Evolutionary conservation across 2,329 filamentous ascomycete genomes (phyloP).

Genomic region (Fusarium odoratissimum): DNA sequence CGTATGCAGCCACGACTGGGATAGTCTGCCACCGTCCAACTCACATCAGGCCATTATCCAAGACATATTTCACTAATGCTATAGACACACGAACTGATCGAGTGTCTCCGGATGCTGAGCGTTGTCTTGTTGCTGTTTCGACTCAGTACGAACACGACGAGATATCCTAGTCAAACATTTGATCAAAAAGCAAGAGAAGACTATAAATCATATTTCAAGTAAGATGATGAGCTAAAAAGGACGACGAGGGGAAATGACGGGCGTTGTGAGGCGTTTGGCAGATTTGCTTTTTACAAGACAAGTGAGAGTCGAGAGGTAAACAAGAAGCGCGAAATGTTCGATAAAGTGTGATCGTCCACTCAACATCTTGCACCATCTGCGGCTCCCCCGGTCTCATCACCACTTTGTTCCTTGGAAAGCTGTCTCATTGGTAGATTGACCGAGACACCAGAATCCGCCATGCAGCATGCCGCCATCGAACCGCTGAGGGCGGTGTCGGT

Average conservation of each 20-base stretch:
- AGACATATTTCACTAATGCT: slow-evolving; percentile 10
- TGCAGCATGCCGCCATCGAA: slow-evolving; percentile 46
- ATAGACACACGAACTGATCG: slow-evolving; percentile 8
- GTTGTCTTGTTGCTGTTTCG: background rate
- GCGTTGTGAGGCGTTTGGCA: slow-evolving; percentile 21
- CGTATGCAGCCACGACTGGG: slow-evolving; percentile 43
- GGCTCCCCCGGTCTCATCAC: slow-evolving; percentile 47
- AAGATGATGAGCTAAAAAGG: background rate
- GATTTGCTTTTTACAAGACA: slow-evolving; percentile 38
- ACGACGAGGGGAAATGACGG: slow-evolving; percentile 12
- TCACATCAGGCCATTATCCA: slow-evolving; percentile 43
- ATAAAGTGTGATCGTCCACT: slow-evolving; percentile 46
- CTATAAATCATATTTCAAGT: background rate
- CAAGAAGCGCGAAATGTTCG: slow-evolving; percentile 44
- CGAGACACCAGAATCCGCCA: slow-evolving; percentile 39
- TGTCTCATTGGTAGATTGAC: slow-evolving; percentile 42
- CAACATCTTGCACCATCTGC: slow-evolving; percentile 45
- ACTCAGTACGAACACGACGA: background rate
- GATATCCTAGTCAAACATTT: background rate
- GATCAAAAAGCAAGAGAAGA: background rate
- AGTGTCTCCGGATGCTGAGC: background rate
- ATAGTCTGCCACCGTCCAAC: slow-evolving; percentile 33
- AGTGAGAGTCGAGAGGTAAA: slow-evolving; percentile 25
- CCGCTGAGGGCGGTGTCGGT: slow-evolving; percentile 47
- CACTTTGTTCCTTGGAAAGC: slow-evolving; percentile 42